These are phyloP conservation scores for Scheffersomyces lignicola DNA, from an alignment of 1,139 yeast species.

Conservation along the genomic window DNA sequence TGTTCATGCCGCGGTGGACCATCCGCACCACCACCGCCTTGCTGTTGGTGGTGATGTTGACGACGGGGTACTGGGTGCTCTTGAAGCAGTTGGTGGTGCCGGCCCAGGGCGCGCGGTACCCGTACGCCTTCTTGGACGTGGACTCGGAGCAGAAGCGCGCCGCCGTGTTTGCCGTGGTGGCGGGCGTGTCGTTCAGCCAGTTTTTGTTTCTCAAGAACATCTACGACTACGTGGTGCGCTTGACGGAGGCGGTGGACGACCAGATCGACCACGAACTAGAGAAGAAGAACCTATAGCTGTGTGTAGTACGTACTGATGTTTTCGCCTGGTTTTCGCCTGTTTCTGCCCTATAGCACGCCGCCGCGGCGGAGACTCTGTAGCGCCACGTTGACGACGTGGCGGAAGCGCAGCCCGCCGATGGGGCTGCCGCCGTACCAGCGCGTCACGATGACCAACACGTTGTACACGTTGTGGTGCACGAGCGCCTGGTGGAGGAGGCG, in stretches of 20 bases:
- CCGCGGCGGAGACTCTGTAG: conserved; percentile 37
- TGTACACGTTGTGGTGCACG: conserved; percentile 45
- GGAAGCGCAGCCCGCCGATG: conserved; percentile 62
- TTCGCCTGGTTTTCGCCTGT: conserved; percentile 3
- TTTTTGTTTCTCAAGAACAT: conserved; percentile 29
- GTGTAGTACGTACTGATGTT: neutral
- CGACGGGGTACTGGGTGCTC: conserved; percentile 54
- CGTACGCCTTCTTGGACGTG: conserved; percentile 67
- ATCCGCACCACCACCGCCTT: conserved; percentile 41
- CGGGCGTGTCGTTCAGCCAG: conserved; percentile 42
- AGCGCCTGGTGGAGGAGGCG: conserved; percentile 51
- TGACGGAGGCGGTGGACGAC: conserved; percentile 16
- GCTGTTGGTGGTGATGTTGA: conserved; percentile 33
- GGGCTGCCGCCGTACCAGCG: conserved; percentile 77
- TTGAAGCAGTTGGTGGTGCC: conserved; percentile 49
- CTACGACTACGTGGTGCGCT: conserved; percentile 22
- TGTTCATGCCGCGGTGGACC: conserved; percentile 53
- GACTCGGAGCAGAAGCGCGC: conserved; percentile 41
- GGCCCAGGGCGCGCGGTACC: conserved; percentile 51
- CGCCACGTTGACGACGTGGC: conserved; percentile 58
- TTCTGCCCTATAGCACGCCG: neutral
- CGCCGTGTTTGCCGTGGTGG: conserved; percentile 51
- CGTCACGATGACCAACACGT: conserved; percentile 61
- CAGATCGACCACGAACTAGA: conserved; percentile 15
- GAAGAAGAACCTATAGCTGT: conserved; percentile 10